phyloP scores from a whole-genome alignment of 2,329 filamentous ascomycete genomes.

The Diaporthe longicolla region DNA sequence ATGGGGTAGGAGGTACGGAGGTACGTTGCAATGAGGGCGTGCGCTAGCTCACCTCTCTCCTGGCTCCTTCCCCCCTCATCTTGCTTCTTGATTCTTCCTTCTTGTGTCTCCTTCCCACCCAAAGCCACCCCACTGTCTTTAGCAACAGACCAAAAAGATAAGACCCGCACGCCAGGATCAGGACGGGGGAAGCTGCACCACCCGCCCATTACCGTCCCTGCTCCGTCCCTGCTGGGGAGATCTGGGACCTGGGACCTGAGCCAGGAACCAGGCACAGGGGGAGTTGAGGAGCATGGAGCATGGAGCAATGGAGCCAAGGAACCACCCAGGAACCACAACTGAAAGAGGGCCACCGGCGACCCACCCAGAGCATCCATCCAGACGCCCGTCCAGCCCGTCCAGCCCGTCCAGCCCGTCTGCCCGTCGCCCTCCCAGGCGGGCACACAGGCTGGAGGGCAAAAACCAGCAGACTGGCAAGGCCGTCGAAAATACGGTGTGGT shows the following conservation, averaged over 20 bases:
- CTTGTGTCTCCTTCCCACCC: neutral
- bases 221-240: neutral
- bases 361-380: neutral
- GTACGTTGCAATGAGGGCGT: neutral
- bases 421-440: constrained; percentile 2
- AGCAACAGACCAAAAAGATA: constrained; percentile 1
- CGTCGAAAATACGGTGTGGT: constrained; percentile 31
- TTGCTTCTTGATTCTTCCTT: too few relatives aligned
- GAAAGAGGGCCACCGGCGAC: neutral
- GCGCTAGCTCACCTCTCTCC: constrained; percentile 5
- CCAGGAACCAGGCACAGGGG: constrained; percentile 5
- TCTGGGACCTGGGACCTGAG: constrained; percentile 7
- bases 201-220: neutral
- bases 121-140: constrained; percentile 12
- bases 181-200: constrained; percentile 21
- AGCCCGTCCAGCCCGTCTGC: neutral
- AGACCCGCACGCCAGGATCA: constrained; percentile 28
- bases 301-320: neutral
- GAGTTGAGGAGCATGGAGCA: neutral
- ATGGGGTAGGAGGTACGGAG: neutral
- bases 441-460: too few relatives aligned
- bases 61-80: neutral
- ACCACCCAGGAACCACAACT: constrained; percentile 19
- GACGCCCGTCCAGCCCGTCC: neutral
- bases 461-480: neutral